A percentile compares a stretch with the other conserved stretches of the same genome.
phyloP scores from a whole-genome alignment of 495 filamentous ascomycete genomes.

The Sabuloglossum arenarium region DNA sequence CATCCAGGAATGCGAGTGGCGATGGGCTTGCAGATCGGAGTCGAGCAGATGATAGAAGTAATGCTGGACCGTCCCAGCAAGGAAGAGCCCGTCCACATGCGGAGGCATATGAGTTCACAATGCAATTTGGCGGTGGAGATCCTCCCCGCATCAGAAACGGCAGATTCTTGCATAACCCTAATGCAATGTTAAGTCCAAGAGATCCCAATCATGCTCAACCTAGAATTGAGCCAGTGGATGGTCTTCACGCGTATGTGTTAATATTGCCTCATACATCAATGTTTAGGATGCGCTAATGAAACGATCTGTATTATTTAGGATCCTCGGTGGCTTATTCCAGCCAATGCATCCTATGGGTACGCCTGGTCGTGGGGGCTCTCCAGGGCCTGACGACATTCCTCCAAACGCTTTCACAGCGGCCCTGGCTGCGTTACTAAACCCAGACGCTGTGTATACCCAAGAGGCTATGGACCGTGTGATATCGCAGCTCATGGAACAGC shows the following conservation, averaged over 20 bases:
- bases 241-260: not conserved
- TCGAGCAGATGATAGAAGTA: not conserved
- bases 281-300: not conserved
- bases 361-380: constrained; percentile 9
- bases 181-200: not conserved
- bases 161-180: not conserved
- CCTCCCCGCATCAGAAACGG: not conserved
- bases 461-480: constrained; percentile 82
- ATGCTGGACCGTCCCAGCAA: not conserved
- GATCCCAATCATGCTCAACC: constrained; percentile 1
- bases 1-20: not conserved
- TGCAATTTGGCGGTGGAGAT: not conserved
- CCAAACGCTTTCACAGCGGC: constrained; percentile 17
- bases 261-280: constrained; percentile 17
- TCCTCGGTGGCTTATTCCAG: constrained; percentile 1
- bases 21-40: not conserved
- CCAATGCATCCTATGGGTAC: not conserved
- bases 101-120: not conserved
- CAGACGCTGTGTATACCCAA: constrained; percentile 81
- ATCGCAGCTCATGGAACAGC: constrained; percentile 67
- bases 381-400: constrained; percentile 16
- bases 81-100: not conserved
- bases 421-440: constrained; percentile 33
- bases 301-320: not conserved
- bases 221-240: constrained; percentile 1